phyloP scores from a whole-genome alignment of 345 rosid species.

The Citropsis articulata region DNA sequence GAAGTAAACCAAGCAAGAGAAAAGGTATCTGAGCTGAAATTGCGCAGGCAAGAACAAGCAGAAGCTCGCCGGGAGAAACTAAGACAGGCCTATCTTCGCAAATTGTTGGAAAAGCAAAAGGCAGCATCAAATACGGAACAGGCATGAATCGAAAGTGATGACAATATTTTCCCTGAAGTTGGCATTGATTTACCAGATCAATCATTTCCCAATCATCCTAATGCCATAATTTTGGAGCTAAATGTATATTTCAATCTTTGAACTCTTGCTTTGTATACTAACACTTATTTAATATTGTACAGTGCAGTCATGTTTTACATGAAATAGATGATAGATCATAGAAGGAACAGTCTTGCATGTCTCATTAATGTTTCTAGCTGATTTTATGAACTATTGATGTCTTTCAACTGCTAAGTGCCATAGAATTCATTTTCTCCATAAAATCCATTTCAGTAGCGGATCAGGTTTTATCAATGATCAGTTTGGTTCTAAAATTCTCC shows the following conservation, averaged over 20 bases:
- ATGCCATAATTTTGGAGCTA: neutral
- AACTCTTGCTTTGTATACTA: neutral
- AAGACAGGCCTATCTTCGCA: slow-evolving; percentile 76
- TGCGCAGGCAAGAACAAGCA: slow-evolving; percentile 74
- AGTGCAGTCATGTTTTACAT: neutral
- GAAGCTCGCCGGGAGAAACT: slow-evolving; percentile 74
- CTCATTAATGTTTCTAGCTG: neutral
- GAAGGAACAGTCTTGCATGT: neutral
- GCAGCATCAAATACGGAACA: slow-evolving; percentile 37
- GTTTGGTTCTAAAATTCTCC: neutral
- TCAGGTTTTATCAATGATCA: neutral
- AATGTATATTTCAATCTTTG: neutral
- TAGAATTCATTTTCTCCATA: no score
- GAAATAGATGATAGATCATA: neutral
- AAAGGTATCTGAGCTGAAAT: slow-evolving; percentile 59
- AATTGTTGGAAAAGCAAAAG: slow-evolving; percentile 81
- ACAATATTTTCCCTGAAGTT: neutral
- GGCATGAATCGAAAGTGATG: neutral
- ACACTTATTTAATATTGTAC: neutral
- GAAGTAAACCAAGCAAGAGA: slow-evolving; percentile 89
- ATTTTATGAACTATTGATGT: neutral
- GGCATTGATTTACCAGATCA: neutral
- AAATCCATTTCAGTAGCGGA: neutral
- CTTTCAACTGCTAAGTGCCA: neutral
- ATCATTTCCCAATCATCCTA: neutral